Evolutionary conservation across 345 rosid species (phyloP).

Genomic region (Jatropha curcas): DNA sequence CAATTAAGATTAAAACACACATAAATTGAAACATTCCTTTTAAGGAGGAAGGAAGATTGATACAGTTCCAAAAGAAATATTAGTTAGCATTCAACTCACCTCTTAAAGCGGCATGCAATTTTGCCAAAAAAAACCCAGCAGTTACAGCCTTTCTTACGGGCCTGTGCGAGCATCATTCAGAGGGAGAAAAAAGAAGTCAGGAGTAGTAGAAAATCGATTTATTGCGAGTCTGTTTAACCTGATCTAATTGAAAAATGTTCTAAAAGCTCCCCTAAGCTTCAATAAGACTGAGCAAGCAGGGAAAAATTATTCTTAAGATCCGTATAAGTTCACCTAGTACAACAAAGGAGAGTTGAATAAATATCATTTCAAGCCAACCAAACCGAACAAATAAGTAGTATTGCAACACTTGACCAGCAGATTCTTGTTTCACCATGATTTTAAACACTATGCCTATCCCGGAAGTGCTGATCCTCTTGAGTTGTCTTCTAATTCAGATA

Average conservation of each 20-base stretch:
- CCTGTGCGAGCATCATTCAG: constrained; percentile 40
- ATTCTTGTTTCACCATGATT: constrained; percentile 81
- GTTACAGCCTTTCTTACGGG: constrained; percentile 77
- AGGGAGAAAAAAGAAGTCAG: background rate
- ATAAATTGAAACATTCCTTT: background rate
- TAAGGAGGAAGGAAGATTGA: background rate
- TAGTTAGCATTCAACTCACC: constrained; percentile 39
- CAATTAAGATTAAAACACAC: constrained; percentile 13
- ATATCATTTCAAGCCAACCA: background rate
- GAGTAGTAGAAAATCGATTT: background rate
- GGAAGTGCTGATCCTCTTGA: constrained; percentile 64
- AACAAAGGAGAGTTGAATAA: background rate
- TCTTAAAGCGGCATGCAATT: constrained; percentile 81
- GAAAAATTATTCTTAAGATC: background rate
- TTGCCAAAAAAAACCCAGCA: constrained; percentile 89
- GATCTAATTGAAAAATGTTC: background rate
- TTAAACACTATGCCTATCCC: constrained; percentile 75
- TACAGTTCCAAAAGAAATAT: background rate
- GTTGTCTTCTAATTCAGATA: constrained; percentile 76
- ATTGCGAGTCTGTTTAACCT: background rate
- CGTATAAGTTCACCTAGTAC: background rate
- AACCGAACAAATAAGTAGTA: too few relatives aligned
- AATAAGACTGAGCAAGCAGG: background rate
- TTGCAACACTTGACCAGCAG: constrained; percentile 42
- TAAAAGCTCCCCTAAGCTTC: background rate